These are phyloP conservation scores for Eucalyptus camaldulensis DNA, from an alignment of 345 rosid genomes.

Conservation along the genomic window DNA sequence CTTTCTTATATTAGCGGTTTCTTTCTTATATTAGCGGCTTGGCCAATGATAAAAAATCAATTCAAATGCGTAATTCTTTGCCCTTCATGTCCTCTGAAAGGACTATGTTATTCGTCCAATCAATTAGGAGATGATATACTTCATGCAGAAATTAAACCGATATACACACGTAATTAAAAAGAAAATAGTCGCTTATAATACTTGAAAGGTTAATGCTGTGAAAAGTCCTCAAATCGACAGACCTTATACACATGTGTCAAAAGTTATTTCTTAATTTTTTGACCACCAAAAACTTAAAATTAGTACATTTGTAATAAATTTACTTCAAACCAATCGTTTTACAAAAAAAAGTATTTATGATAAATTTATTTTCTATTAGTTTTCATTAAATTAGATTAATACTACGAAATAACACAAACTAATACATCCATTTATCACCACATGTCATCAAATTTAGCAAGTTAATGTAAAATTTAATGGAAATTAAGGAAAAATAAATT, in stretches of 20 bases:
- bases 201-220: rapidly evolving
- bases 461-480: rapidly evolving
- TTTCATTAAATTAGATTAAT: rapidly evolving
- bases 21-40: not conserved
- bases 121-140: not conserved
- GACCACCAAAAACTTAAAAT: rapidly evolving
- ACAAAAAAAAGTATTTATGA: too few species aligned
- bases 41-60: not conserved
- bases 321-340: not conserved
- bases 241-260: too few species aligned
- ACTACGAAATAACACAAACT: rapidly evolving
- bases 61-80: not conserved
- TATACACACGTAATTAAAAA: not conserved
- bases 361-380: rapidly evolving
- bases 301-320: rapidly evolving
- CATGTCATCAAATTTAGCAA: rapidly evolving
- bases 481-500: rapidly evolving
- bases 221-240: rapidly evolving
- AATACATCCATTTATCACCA: too few species aligned
- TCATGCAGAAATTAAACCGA: rapidly evolving
- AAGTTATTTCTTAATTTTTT: too few species aligned
- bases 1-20: not conserved
- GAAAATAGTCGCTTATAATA: not conserved
- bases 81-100: rapidly evolving
- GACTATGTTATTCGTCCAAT: too few species aligned